These are phyloP conservation scores for Seiridium unicorne DNA, from an alignment of 2,329 filamentous ascomycete genomes.

Conservation along the genomic window DNA sequence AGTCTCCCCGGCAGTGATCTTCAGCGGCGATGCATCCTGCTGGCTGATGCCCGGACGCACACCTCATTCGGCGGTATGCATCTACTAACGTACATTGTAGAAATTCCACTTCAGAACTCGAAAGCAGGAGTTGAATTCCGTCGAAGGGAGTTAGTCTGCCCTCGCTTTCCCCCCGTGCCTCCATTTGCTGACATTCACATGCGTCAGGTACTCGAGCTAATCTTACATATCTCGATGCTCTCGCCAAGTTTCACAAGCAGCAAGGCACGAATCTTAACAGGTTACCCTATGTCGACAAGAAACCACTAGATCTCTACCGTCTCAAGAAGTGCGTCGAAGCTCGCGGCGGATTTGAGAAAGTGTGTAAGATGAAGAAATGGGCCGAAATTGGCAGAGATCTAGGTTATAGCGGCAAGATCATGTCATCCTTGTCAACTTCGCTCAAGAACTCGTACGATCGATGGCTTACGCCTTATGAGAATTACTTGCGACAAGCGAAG, in stretches of 20 bases:
- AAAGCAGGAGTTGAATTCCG: conserved; percentile 94
- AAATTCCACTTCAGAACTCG: conserved; percentile 95
- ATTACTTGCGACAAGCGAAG: conserved; percentile 86
- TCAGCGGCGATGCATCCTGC: not conserved
- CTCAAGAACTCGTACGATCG: conserved; percentile 97
- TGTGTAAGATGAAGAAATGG: conserved; percentile 99
- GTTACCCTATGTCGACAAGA: conserved; percentile 95
- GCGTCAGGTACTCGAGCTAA: conserved; percentile 83
- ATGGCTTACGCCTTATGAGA: conserved; percentile 96
- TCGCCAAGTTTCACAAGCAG: conserved; percentile 95
- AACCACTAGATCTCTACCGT: conserved; percentile 91
- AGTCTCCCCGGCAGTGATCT: not conserved
- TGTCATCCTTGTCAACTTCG: conserved; percentile 97
- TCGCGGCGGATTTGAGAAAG: conserved; percentile 90
- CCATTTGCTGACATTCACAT: conserved; percentile 12
- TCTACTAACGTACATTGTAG: conserved; percentile 42
- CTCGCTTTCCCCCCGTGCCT: not conserved
- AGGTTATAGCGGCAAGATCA: conserved; percentile 98
- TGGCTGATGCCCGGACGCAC: too few relatives aligned
- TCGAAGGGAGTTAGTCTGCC: conserved; percentile 76
- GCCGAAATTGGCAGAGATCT: conserved; percentile 95
- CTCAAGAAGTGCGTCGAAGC: conserved; percentile 96
- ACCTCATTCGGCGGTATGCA: too few relatives aligned
- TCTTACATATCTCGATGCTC: conserved; percentile 90
- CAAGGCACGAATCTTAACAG: conserved; percentile 92